Evolutionary conservation across 805 yeast genomes (phyloP).

Genomic region (Kazachstania africana): DNA sequence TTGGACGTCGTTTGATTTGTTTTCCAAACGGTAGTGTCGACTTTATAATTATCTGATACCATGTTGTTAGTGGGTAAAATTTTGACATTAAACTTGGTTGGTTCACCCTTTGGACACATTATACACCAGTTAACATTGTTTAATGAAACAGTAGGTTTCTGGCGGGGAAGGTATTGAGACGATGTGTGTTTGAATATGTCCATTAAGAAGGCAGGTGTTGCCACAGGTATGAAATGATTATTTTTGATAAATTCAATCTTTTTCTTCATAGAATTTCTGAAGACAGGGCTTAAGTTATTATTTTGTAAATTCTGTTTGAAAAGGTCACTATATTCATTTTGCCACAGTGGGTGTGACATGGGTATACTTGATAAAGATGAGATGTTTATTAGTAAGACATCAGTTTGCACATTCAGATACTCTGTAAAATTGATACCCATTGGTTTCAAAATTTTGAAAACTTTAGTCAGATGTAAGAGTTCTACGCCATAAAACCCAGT

Average conservation of each 20-base stretch:
- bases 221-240: constrained; percentile 21
- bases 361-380: constrained; percentile 20
- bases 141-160: constrained; percentile 6
- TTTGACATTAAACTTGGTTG: constrained; percentile 8
- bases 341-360: constrained; percentile 17
- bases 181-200: constrained; percentile 12
- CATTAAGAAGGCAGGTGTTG: constrained; percentile 23
- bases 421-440: constrained; percentile 17
- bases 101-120: constrained; percentile 22
- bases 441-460: constrained; percentile 40
- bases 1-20: no score
- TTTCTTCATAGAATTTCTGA: constrained; percentile 24
- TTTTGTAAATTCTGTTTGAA: constrained; percentile 9
- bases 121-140: constrained; percentile 25
- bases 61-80: no score
- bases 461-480: constrained; percentile 53
- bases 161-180: no score
- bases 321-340: constrained; percentile 20
- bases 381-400: constrained; percentile 20
- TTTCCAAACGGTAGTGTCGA: no score
- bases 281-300: constrained; percentile 14
- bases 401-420: constrained; percentile 21
- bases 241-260: constrained; percentile 24
- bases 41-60: no score
- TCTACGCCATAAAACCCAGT: constrained; percentile 76